Evolutionary conservation across 192 early-diverging fungal species (phyloP), one percentile per base, ranked within the genome.

Genomic region (Chytriomyces hyalinus): DNA sequence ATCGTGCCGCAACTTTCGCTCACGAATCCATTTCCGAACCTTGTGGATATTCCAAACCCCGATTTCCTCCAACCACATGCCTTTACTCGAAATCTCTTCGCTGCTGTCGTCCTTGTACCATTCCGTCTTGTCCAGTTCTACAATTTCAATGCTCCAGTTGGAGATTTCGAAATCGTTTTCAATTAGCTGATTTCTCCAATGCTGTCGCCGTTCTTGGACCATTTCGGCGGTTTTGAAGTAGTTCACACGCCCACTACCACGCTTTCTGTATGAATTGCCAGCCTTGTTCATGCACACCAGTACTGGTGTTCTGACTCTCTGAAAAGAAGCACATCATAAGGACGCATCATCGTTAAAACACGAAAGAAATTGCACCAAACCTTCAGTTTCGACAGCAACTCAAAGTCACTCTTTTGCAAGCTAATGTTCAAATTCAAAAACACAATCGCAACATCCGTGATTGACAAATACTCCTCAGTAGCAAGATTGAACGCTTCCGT

Each of bases 391-490:
- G 53, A n/a, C 53, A 57, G 20, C 20, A 57, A 57, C 20, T 57
- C 53, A 57, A 57, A 57, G 20, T 57, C 53, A 20, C 53, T 57
- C 53, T 57, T 57, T 57, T 57, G 53, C 53, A 57, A 20, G 53
- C 53, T 57, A 3, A 57, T 57, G 20, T 57, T 57, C 15, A 57
- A 20, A 57, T 57, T 57, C 53, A 57, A 57, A 57, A 57, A 57
- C 20, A 57, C 53, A 20, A 57, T 57, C 13, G 53, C 53, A 20
- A 57, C 53, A 20, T 57, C 53, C 53, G 53, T 57, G 20, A 57
- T 57, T 13, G 53, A 57, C 13, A 57, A 20, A 20, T 57, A 57
- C 53, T 57, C 15, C 53, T 57, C 53, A 57, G 53, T 57, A 3
- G 53, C 53, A n/a, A 57, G 20, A 5, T 57, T 57, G 53, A 57